A percentile compares a stretch with the other conserved stretches of the same genome.
Evolutionary conservation across 441 rosid species (phyloP).

Genomic region (Geranium incanum): DNA sequence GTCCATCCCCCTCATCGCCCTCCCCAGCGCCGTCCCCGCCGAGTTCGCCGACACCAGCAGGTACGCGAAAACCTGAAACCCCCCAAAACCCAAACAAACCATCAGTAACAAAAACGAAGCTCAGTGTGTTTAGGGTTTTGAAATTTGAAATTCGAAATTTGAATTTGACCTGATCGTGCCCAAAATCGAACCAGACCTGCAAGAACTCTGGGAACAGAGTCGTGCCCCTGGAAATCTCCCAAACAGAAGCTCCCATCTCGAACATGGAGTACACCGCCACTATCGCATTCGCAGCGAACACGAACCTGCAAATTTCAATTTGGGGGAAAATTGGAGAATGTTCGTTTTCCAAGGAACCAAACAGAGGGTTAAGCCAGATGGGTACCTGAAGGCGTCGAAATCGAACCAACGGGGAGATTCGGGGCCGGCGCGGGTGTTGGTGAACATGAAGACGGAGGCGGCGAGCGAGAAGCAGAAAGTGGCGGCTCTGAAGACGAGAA

Average conservation of each 20-base stretch:
- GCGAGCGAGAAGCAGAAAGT: slow-evolving; percentile 74
- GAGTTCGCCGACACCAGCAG: slow-evolving; percentile 71
- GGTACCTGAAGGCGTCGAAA: slow-evolving; percentile 88
- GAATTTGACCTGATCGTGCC: slow-evolving; percentile 1
- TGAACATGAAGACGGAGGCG: slow-evolving; percentile 69
- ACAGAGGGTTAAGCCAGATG: too few species aligned
- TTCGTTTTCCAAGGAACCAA: background rate
- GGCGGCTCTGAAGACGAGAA: slow-evolving; percentile 60
- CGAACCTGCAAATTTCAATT: slow-evolving; percentile 42
- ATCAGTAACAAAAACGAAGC: background rate
- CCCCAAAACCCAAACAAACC: background rate
- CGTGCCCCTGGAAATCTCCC: slow-evolving; percentile 42
- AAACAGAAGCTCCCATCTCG: slow-evolving; percentile 63
- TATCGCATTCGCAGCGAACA: slow-evolving; percentile 69
- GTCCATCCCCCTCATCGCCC: slow-evolving; percentile 47
- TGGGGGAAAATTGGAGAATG: background rate
- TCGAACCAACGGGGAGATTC: slow-evolving; percentile 58
- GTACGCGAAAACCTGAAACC: slow-evolving; percentile 64
- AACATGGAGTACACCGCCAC: slow-evolving; percentile 74
- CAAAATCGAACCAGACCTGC: background rate
- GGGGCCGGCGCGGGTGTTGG: slow-evolving; percentile 46
- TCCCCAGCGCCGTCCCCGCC: slow-evolving; percentile 61
- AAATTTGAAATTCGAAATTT: background rate
- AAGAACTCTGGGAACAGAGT: background rate
- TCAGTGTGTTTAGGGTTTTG: background rate